phyloP scores from a whole-genome alignment of 2,329 filamentous ascomycete genomes.

The Fusarium algeriense region DNA sequence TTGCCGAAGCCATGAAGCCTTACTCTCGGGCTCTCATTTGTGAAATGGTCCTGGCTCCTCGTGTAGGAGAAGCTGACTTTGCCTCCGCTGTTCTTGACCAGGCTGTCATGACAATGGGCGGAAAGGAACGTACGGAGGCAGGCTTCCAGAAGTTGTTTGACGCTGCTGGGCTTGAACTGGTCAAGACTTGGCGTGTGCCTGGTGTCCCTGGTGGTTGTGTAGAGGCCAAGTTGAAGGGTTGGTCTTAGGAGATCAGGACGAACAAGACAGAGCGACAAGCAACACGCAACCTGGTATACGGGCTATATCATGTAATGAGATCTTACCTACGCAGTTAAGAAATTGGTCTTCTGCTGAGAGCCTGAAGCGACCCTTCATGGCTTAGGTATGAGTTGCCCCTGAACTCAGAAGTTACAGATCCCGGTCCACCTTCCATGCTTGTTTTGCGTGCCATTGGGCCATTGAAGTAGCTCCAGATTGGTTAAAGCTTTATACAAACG shows the following conservation, averaged over 20 bases:
- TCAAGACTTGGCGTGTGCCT: slow-evolving; percentile 42
- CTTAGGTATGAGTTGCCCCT: neutral
- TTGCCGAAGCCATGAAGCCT: slow-evolving; percentile 47
- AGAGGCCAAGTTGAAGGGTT: slow-evolving; percentile 38
- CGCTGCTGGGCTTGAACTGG: slow-evolving; percentile 48
- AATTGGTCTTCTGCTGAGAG: neutral
- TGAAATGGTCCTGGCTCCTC: slow-evolving; percentile 50
- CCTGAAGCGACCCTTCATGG: neutral
- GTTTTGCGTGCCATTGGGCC: too few relatives aligned
- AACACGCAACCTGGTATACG: neutral
- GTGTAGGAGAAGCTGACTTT: slow-evolving; percentile 49
- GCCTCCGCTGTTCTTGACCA: slow-evolving; percentile 50
- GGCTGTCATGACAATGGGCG: slow-evolving; percentile 52
- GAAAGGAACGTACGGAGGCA: slow-evolving; percentile 50
- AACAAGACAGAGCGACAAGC: neutral
- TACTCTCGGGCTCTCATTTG: slow-evolving; percentile 50
- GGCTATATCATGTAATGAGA: too few relatives aligned
- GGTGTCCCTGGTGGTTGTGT: slow-evolving; percentile 46
- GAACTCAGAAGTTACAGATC: neutral
- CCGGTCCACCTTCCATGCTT: neutral
- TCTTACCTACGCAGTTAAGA: neutral
- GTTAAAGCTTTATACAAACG: neutral
- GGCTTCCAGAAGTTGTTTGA: slow-evolving; percentile 49
- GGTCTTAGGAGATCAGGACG: neutral
- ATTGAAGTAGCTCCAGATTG: neutral